Conservation (phyloP, 73 alveolate species). For the Stentor coeruleus region DNA sequence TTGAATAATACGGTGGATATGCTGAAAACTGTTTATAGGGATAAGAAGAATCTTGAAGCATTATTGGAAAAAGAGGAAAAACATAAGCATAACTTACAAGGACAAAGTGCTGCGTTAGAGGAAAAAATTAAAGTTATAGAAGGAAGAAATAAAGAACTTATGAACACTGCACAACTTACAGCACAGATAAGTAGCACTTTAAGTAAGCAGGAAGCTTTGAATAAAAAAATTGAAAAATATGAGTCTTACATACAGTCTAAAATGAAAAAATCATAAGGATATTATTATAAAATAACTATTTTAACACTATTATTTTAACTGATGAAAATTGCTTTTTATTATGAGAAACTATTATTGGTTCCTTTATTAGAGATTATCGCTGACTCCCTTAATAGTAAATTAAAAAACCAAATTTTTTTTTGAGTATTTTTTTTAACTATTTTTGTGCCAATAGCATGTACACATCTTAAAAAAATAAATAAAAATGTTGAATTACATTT, state of each 20-base stretch:
- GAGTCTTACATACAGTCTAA: conserved; percentile 13
- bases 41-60: background rate
- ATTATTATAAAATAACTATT: no score
- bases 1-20: background rate
- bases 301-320: background rate
- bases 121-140: background rate
- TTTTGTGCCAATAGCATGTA: no score
- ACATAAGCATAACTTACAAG: background rate
- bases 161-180: background rate
- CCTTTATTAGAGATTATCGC: no score
- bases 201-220: background rate
- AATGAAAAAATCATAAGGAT: background rate
- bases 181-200: background rate
- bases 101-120: background rate
- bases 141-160: background rate
- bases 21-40: conserved; percentile 17
- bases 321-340: no score
- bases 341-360: no score
- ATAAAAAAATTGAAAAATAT: conserved; percentile 14
- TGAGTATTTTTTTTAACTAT: no score
- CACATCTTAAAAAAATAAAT: no score
- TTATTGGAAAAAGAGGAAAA: background rate
- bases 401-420: no score
- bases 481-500: no score
- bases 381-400: no score